These are phyloP conservation scores for Globisporangium middletonii DNA, from an alignment of 352 stramenopile genomes.

Conservation along the genomic window DNA sequence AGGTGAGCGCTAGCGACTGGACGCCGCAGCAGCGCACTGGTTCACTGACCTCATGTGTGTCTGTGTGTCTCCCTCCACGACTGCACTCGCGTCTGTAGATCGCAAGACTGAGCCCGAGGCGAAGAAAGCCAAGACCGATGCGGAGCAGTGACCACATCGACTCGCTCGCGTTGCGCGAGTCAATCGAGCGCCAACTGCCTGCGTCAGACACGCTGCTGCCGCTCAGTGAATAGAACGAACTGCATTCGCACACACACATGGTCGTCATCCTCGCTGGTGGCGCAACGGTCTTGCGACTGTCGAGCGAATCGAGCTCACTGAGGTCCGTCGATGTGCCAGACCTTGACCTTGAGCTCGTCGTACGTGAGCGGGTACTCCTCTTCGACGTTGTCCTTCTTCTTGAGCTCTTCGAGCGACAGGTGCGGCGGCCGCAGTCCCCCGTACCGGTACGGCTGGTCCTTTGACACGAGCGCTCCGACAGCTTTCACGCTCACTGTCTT, in stretches of 20 bases:
- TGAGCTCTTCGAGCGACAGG: constrained; percentile 70
- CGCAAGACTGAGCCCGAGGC: constrained; percentile 42
- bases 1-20: constrained; percentile 11
- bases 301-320: not conserved
- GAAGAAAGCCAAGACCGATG: constrained; percentile 69
- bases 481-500: constrained; percentile 27
- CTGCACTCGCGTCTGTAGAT: not conserved
- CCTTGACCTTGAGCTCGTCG: constrained; percentile 80
- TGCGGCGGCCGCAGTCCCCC: constrained; percentile 50
- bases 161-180: not conserved
- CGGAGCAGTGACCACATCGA: constrained; percentile 24
- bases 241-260: constrained; percentile 11
- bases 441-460: constrained; percentile 74
- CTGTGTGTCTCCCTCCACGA: constrained; percentile 4
- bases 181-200: not conserved
- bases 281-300: not conserved
- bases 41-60: not conserved
- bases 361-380: constrained; percentile 86
- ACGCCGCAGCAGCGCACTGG: too few species aligned
- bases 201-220: not conserved
- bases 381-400: constrained; percentile 81
- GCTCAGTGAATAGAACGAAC: constrained; percentile 24
- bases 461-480: constrained; percentile 38
- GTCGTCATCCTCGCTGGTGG: too few species aligned
- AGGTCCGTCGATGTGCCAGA: constrained; percentile 48